These are phyloP conservation scores for Dioscorea zingiberensis DNA, from an alignment of 106 monocot species.

Conservation along the genomic window DNA sequence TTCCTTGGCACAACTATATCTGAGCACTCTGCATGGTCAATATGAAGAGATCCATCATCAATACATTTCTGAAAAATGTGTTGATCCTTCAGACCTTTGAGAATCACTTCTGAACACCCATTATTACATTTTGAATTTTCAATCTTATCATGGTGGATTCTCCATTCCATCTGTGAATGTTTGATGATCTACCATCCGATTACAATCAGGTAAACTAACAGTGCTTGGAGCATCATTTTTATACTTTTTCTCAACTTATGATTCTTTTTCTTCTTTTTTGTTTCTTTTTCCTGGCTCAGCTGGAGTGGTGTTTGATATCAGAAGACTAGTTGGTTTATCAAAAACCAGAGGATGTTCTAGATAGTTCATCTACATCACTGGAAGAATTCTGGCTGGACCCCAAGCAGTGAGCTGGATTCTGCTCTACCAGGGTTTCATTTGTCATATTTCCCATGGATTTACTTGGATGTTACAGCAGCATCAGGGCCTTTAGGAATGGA, in stretches of 20 bases:
- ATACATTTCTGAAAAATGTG: not conserved
- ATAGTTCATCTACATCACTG: not conserved
- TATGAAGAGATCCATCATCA: not conserved
- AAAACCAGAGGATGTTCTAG: constrained; percentile 1
- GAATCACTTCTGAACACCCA: not conserved
- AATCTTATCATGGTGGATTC: constrained; percentile 5
- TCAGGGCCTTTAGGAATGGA: constrained; percentile 3
- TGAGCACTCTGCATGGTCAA: not conserved
- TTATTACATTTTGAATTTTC: constrained; percentile 1
- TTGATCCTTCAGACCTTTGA: not conserved
- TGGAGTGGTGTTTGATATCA: not conserved
- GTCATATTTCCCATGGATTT: constrained; percentile 1
- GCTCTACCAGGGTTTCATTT: not conserved
- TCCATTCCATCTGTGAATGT: not conserved
- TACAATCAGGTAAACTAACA: not conserved
- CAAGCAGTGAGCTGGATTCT: too few relatives aligned
- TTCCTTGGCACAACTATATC: not conserved
- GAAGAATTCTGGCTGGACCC: constrained; percentile 7
- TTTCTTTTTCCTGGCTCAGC: not conserved
- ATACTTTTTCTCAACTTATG: constrained; percentile 6
- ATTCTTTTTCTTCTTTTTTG: constrained; percentile 26
- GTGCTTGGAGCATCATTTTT: not conserved
- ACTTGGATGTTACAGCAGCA: constrained; percentile 1
- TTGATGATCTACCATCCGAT: not conserved
- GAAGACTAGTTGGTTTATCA: not conserved